Evolutionary conservation across 2,329 filamentous ascomycete species (phyloP), one percentile per base, ranked within the genome.

Genomic region (Aspergillus jensenii): DNA sequence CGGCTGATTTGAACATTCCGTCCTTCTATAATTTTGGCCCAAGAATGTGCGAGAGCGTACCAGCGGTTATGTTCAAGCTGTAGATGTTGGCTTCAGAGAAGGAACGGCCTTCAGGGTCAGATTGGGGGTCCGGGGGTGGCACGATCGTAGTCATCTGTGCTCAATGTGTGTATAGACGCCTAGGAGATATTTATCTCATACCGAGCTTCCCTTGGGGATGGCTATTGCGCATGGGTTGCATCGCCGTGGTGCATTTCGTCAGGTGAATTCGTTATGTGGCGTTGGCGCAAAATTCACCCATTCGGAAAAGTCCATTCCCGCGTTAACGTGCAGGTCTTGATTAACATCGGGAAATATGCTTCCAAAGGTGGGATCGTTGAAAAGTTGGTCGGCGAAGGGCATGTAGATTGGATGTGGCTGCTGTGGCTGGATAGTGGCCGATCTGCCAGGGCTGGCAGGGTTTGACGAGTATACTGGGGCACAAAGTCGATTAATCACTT

Each of bases 401-500:
- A 75, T 72, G 55, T 72, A 62, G 19, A 73, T 69, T 27, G 64
- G 59, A 5, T 61, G 64, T 5, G 43, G 23, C 21, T 54, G 52
- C n/a, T 40, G 44, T 6, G 25, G 48, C 50, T 68, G 66, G 31
- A 40, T 25, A 3, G 58, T 59, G 9, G 60, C 48, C 5, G 61
- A 56, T 41, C 64, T 58, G 23, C 64, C 53, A 27, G 61, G 27
- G 49, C 60, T 49, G 25, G 57, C 25, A 41, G 61, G 45, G 27
- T 52, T 33, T 27, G 47, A 58, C 3, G 67, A 60, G n/a, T 69
- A 63, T 23, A 68, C 56, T 8, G 75, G 70, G 6, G 75, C 71
- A 51, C 73, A 70, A 31, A 78, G 69, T 31, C 72, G 65, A 43
- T 76, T 71, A 33, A 78, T 69, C 6, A 77, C 72, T 40, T 75